Evolutionary conservation across 164 flowering plant species (phyloP).

Genomic region (Nymphaea thermarum): DNA sequence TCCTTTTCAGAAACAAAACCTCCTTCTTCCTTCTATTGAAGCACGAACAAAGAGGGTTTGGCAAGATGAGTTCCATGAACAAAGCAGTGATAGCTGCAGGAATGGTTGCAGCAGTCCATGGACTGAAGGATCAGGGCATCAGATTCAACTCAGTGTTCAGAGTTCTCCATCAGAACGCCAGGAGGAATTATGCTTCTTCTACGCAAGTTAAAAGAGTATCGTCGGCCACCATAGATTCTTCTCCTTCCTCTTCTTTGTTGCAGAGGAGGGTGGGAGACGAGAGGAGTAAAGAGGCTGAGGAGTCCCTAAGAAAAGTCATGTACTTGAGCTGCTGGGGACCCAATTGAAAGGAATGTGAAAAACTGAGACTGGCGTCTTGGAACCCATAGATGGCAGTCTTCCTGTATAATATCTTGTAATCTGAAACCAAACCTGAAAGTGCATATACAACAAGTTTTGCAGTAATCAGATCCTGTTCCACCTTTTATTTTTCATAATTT

Average conservation of each 20-base stretch:
- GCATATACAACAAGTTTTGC: too few relatives aligned
- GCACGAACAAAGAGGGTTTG: not conserved
- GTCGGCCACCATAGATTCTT: slow-evolving; percentile 1
- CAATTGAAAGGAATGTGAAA: not conserved
- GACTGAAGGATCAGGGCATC: slow-evolving; percentile 41
- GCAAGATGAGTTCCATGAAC: slow-evolving; percentile 16
- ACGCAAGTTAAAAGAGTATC: slow-evolving; percentile 8
- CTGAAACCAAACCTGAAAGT: too few relatives aligned
- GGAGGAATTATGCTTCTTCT: slow-evolving; percentile 5
- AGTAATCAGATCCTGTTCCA: too few relatives aligned
- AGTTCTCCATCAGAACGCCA: slow-evolving; percentile 9
- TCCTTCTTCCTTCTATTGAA: too few relatives aligned
- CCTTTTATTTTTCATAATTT: too few relatives aligned
- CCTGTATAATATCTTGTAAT: too few relatives aligned
- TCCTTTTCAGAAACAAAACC: too few relatives aligned
- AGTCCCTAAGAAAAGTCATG: slow-evolving; percentile 15
- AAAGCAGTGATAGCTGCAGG: slow-evolving; percentile 35
- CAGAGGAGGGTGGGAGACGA: not conserved
- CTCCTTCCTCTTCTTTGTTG: not conserved
- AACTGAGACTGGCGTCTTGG: too few relatives aligned
- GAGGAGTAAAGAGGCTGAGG: slow-evolving; percentile 7
- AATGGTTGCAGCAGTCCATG: slow-evolving; percentile 42
- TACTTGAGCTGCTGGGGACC: slow-evolving; percentile 17
- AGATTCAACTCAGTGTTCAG: slow-evolving; percentile 1
- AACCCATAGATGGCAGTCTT: too few relatives aligned